Evolutionary conservation across 108 stramenopile species (phyloP), one percentile per base, ranked within the genome.

Genomic region (Schizochytrium sp.): DNA sequence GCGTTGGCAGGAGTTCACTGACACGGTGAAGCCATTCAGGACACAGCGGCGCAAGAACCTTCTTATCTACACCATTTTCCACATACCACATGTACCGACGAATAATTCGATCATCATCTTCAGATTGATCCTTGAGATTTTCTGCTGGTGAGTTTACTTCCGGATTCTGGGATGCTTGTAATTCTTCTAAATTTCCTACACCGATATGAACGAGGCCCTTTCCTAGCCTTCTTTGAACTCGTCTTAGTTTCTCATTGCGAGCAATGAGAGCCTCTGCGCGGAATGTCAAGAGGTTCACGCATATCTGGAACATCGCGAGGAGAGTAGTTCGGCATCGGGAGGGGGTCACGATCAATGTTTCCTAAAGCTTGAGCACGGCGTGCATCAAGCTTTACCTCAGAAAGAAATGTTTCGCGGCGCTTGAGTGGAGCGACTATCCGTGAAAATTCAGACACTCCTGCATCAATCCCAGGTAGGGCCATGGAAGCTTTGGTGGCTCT

Each of bases 11-110:
- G 76, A 83, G 76, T 10, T 83, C 53, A 28, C 50, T n/a, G 47
- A 83, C 28, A 53, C 28, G 47, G 28, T 83, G 76, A 83, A 83
- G 76, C 76, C 76, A 83, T 13, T 49, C 76, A 5, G 0, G 76
- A n/a, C 76, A 53, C 10, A 83, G n/a, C 15, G 76, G 76, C 0
- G 76, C 76, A 7, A 83, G 47, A 10, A n/a, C 5, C 28, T 83
- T 10, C 0, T 10, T 8, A 8, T 49, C 10, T n/a, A 83, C 76
- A 10, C 76, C 76, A 53, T 83, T 17, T 5, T 50, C n/a, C 1
- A 83, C 76, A 50, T 83, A 83, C 76, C 76, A 83, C 8, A 55
- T 53, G 76, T 83, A 83, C 1, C 28, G 59, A 0, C 28, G 59
- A n/a, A n/a, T n/a, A 60, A 60, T 60, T n/a, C 28, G 19, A n/a